phyloP scores from a whole-genome alignment of 345 rosid genomes.

The Limnanthes douglasii region DNA sequence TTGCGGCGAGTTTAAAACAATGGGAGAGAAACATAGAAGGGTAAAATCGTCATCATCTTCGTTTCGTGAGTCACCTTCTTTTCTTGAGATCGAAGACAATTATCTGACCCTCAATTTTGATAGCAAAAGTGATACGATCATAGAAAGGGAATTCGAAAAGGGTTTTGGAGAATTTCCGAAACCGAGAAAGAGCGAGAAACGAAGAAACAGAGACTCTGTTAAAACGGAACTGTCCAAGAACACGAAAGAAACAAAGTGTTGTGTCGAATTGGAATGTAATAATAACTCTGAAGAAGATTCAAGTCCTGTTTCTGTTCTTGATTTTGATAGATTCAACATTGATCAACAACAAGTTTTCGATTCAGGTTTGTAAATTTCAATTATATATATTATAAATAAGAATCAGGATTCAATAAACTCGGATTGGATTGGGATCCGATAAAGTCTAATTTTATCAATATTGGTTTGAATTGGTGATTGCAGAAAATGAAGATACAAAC shows the following conservation, averaged over 20 bases:
- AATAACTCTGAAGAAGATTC: constrained; percentile 45
- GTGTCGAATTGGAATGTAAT: constrained; percentile 19
- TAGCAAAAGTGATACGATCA: constrained; percentile 23
- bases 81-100: constrained; percentile 50
- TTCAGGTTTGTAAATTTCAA: too few relatives aligned
- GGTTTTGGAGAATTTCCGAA: constrained; percentile 11
- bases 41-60: constrained; percentile 21
- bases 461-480: too few relatives aligned
- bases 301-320: constrained; percentile 91
- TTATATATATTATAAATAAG: too few relatives aligned
- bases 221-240: too few relatives aligned
- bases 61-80: constrained; percentile 20
- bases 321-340: constrained; percentile 36
- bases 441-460: too few relatives aligned
- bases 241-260: neutral
- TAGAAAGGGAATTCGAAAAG: constrained; percentile 8
- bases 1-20: constrained; percentile 15
- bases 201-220: too few relatives aligned
- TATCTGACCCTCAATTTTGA: constrained; percentile 48
- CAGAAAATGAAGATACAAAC: too few relatives aligned
- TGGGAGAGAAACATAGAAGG: constrained; percentile 14
- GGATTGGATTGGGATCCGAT: too few relatives aligned
- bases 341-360: too few relatives aligned
- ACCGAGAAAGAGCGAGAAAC: constrained; percentile 8
- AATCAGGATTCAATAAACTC: too few relatives aligned